phyloP scores from a whole-genome alignment of 352 stramenopile genomes.

The Phytophthora crassamura region DNA sequence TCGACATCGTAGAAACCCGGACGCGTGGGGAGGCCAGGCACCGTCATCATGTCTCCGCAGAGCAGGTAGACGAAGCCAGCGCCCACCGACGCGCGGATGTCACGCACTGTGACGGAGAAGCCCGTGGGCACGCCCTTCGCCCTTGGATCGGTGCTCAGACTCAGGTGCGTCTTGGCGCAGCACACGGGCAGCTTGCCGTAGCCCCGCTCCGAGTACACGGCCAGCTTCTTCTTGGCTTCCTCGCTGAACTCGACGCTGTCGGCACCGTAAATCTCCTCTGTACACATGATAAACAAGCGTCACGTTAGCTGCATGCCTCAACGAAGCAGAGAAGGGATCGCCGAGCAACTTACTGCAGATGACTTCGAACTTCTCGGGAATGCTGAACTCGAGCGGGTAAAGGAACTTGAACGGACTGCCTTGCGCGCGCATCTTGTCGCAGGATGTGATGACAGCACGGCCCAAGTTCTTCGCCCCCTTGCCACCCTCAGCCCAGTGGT shows the following conservation, averaged over 20 bases:
- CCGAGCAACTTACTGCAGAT: constrained; percentile 95
- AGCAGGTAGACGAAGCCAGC: constrained; percentile 97
- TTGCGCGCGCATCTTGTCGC: constrained; percentile 73
- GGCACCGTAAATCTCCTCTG: constrained; percentile 97
- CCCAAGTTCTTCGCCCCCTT: constrained; percentile 94
- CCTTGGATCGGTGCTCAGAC: constrained; percentile 94
- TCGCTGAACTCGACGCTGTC: constrained; percentile 95
- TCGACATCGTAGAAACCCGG: constrained; percentile 99
- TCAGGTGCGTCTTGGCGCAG: constrained; percentile 99
- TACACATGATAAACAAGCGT: constrained; percentile 3
- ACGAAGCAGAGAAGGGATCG: constrained; percentile 57
- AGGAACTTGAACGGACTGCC: constrained; percentile 94
- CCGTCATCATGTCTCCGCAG: constrained; percentile 98
- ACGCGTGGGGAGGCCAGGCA: constrained; percentile 97
- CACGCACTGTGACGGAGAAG: constrained; percentile 94
- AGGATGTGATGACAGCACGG: constrained; percentile 93
- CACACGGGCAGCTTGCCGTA: constrained; percentile 92
- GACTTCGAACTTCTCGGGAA: constrained; percentile 96
- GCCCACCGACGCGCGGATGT: constrained; percentile 95
- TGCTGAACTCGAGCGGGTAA: constrained; percentile 93
- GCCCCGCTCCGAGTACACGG: constrained; percentile 85
- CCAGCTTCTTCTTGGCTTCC: constrained; percentile 94
- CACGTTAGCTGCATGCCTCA: constrained; percentile 10
- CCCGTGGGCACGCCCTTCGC: constrained; percentile 95
- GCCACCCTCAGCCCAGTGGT: constrained; percentile 74